Percentiles rank a stretch among this genome's conserved stretches.
Conservation (phyloP, 2,329 filamentous ascomycete species). For the Talaromyces sp. region DNA sequence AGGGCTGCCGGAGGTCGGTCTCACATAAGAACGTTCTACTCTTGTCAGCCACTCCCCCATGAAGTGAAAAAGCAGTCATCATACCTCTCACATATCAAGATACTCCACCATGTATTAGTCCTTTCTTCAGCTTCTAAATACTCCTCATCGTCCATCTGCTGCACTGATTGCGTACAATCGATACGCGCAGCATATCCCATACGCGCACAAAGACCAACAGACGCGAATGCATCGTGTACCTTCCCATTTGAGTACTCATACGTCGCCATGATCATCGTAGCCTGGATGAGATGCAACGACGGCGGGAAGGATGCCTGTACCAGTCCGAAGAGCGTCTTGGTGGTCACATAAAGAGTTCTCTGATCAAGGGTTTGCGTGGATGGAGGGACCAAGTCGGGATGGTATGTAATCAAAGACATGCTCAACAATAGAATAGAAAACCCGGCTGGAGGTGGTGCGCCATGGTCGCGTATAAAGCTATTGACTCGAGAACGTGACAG, state of each 20-base stretch:
- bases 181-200: constrained; percentile 27
- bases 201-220: constrained; percentile 26
- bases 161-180: constrained; percentile 9
- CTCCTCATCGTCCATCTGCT: background rate
- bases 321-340: constrained; percentile 27
- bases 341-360: constrained; percentile 24
- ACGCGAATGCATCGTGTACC: constrained; percentile 24
- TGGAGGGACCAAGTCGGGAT: background rate
- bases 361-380: background rate
- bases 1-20: background rate
- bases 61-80: background rate
- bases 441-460: constrained; percentile 19
- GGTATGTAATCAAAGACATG: constrained; percentile 25
- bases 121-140: constrained; percentile 22
- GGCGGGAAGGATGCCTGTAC: constrained; percentile 23
- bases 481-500: constrained; percentile 30
- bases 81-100: constrained; percentile 30
- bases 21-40: constrained; percentile 4
- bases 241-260: constrained; percentile 28
- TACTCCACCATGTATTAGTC: constrained; percentile 31
- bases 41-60: background rate
- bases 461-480: constrained; percentile 22
- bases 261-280: constrained; percentile 26
- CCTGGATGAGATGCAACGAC: constrained; percentile 28
- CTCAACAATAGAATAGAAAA: constrained; percentile 28